Base-by-base conservation (phyloP, 108 stramenopile genomes). In the Asterionellopsis glacialis region DNA sequence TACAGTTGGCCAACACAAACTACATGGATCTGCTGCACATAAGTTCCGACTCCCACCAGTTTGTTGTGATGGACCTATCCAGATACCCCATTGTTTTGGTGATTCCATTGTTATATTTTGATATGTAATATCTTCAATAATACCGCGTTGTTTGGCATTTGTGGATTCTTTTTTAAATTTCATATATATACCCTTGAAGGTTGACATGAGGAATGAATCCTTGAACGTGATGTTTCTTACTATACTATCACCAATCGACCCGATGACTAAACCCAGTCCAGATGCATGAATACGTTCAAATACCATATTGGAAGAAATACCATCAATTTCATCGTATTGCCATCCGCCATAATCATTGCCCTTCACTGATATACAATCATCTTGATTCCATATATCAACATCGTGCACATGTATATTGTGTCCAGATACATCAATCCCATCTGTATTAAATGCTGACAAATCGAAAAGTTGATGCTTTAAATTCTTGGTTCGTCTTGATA, bases 21-120 rank as follows among this genome's bases (percentile, higher is more conserved):
- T 7, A 33, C 33, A 33, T 48, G 33, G 9, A 66, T 45, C 41
- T 76, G 77, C 54, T 84, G 83, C 12, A 73, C 78, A 15, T n/a
- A n/a, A n/a, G n/a, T n/a, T n/a, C n/a, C n/a, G n/a, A n/a, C n/a
- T n/a, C n/a, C n/a, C n/a, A n/a, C n/a, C n/a, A n/a, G n/a, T n/a
- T n/a, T n/a, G n/a, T n/a, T n/a, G n/a, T n/a, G n/a, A n/a, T n/a
- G 83, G 83, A 10, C 83, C 83, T 51, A 84, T 80, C 83, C 83
- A 84, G 26, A 84, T 74, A 9, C 69, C 58, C 67, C 65, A 84
- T 60, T 84, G 79, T 24, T 45, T 11, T 13, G 76, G 73, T 21
- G 45, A 42, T 38, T 80, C 69, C 59, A 84, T 77, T 5, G 51
- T 68, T 12, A 80, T 61, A 55, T 80, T 80, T 41, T 80, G 53